Percentiles rank a stretch among this genome's conserved stretches.
These are phyloP conservation scores for Flueggea neowawraea DNA, from an alignment of 441 rosid genomes.

Conservation along the genomic window DNA sequence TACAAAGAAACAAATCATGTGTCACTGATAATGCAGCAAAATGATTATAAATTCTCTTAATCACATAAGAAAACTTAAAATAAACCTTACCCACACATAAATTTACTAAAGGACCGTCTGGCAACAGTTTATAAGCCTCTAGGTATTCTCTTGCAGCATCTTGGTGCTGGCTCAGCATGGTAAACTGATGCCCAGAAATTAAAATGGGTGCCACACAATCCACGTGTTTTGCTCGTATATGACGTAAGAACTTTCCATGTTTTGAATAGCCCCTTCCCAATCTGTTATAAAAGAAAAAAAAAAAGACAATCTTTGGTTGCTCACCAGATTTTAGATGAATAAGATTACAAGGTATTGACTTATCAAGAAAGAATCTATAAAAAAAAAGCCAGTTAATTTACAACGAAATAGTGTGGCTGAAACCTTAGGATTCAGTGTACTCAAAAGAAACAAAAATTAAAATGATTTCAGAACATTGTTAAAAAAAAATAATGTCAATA, in stretches of 20 bases:
- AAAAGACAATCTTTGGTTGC: no score
- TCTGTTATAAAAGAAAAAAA: constrained; percentile 26
- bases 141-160: constrained; percentile 95
- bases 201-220: constrained; percentile 67
- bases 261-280: constrained; percentile 51
- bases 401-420: no score
- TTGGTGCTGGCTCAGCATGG: constrained; percentile 68
- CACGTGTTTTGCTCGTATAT: constrained; percentile 52
- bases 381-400: no score
- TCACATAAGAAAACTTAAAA: neutral
- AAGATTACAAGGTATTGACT: no score
- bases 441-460: no score
- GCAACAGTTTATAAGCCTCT: constrained; percentile 78
- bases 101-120: constrained; percentile 77
- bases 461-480: no score
- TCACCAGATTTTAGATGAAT: no score
- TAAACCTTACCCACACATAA: constrained; percentile 68
- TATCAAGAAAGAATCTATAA: no score
- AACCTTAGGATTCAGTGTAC: no score
- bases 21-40: no score
- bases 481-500: no score
- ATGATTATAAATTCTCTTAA: neutral
- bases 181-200: constrained; percentile 86
- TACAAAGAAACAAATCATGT: no score
- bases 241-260: constrained; percentile 68